Conservation (phyloP, 108 stramenopile genomes). For the Fistulifera solaris region DNA sequence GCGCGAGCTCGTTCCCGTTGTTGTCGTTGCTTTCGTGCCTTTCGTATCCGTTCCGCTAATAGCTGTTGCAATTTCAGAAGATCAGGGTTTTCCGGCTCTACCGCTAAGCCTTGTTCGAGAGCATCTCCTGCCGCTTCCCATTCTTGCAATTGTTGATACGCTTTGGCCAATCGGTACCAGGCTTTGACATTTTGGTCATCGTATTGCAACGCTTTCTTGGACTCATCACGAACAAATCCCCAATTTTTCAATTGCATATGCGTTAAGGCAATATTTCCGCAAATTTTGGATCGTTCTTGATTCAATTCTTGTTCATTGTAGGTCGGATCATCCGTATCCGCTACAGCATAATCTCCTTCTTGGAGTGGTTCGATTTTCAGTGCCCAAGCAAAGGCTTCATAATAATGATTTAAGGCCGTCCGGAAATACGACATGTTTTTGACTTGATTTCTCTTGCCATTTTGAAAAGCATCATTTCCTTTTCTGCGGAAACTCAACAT, state of each 20-base stretch:
- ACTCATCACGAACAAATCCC: conserved; percentile 70
- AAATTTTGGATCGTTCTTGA: conserved; percentile 54
- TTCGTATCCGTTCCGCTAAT: conserved; percentile 42
- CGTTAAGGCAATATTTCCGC: conserved; percentile 69
- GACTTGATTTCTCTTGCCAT: conserved; percentile 74
- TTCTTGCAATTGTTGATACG: conserved; percentile 62
- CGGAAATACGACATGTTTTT: conserved; percentile 81
- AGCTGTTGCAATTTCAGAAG: conserved; percentile 52
- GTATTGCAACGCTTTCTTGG: conserved; percentile 46
- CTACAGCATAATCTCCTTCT: conserved; percentile 10
- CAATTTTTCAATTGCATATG: conserved; percentile 82
- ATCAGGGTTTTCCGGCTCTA: conserved; percentile 60
- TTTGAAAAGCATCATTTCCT: conserved; percentile 60
- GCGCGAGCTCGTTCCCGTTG: conserved; percentile 69
- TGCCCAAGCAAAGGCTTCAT: conserved; percentile 75
- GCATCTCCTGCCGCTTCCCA: conserved; percentile 83
- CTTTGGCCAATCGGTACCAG: conserved; percentile 81
- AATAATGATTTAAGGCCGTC: conserved; percentile 85
- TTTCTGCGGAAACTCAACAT: conserved; percentile 69
- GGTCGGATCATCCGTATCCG: conserved; percentile 45
- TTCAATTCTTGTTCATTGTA: conserved; percentile 67
- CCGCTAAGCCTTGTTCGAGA: conserved; percentile 60
- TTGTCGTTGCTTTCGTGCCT: conserved; percentile 61
- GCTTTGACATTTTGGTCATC: conserved; percentile 76
- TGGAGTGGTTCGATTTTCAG: conserved; percentile 48